Evolutionary conservation across 2,329 filamentous ascomycete species (phyloP).

Genomic region (Pseudogymnoascus sp.): DNA sequence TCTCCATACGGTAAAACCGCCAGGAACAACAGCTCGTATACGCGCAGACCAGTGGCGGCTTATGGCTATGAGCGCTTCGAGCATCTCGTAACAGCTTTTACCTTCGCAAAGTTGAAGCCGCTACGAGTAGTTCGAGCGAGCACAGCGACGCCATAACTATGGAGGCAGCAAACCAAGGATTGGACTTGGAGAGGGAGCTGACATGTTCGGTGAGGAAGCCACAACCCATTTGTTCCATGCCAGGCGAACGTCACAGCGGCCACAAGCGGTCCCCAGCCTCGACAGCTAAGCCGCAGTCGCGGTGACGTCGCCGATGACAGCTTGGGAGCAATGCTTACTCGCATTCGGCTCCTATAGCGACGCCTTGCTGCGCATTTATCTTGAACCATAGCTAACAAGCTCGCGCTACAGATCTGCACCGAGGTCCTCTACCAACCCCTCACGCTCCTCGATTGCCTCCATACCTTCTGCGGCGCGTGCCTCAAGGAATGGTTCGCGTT

Average conservation of each 20-base stretch:
- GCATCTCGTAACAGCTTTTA: neutral
- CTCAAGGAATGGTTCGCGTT: slow-evolving; percentile 92
- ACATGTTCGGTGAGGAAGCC: slow-evolving; percentile 74
- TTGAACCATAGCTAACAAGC: neutral
- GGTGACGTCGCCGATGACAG: neutral
- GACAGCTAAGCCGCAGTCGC: slow-evolving; percentile 3
- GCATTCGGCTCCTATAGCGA: neutral
- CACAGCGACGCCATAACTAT: slow-evolving; percentile 30
- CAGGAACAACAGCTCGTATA: slow-evolving; percentile 5
- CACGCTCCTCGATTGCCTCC: slow-evolving; percentile 85
- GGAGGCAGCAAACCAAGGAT: slow-evolving; percentile 43
- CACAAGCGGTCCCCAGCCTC: slow-evolving; percentile 8
- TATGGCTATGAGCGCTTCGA: neutral
- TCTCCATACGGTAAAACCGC: slow-evolving; percentile 3
- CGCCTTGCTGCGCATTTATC: slow-evolving; percentile 10
- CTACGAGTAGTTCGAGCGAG: neutral
- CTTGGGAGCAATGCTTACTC: neutral
- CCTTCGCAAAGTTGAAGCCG: neutral
- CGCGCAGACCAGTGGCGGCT: neutral
- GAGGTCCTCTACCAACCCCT: slow-evolving; percentile 88
- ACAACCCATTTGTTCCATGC: slow-evolving; percentile 13
- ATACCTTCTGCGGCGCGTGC: slow-evolving; percentile 94
- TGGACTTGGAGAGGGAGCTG: slow-evolving; percentile 87
- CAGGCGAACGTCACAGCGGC: neutral
- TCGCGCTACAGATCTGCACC: slow-evolving; percentile 72